A percentile compares a stretch with the other conserved stretches of the same genome.
These are phyloP conservation scores for Alternaria infectoria DNA, from an alignment of 2,329 filamentous ascomycete genomes.

Conservation along the genomic window DNA sequence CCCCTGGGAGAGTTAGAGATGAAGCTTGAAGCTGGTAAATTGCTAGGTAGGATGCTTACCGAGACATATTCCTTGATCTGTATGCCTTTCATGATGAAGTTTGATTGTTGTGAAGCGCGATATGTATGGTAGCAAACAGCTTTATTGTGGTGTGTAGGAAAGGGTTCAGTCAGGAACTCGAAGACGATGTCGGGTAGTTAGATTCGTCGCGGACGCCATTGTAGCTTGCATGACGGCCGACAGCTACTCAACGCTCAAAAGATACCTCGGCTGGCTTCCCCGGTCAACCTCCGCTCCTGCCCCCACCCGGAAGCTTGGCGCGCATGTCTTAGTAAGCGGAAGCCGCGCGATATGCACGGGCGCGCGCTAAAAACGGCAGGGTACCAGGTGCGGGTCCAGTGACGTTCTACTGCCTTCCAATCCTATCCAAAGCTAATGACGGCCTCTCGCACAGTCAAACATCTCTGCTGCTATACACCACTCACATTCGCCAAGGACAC, in stretches of 20 bases:
- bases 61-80: constrained; percentile 77
- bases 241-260: constrained; percentile 3
- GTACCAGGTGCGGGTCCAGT: constrained; percentile 14
- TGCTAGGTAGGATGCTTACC: constrained; percentile 52
- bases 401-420: constrained; percentile 42
- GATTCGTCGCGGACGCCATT: not conserved
- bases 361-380: constrained; percentile 22
- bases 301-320: constrained; percentile 3
- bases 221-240: not conserved
- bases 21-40: not conserved
- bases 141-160: no score
- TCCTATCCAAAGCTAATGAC: constrained; percentile 20
- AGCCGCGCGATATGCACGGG: constrained; percentile 7
- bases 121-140: not conserved
- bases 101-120: not conserved
- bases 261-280: constrained; percentile 16
- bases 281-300: constrained; percentile 1
- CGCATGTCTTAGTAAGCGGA: constrained; percentile 4
- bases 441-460: constrained; percentile 5
- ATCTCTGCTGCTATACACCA: constrained; percentile 11
- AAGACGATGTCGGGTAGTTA: not conserved
- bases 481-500: not conserved
- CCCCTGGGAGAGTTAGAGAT: constrained; percentile 58
- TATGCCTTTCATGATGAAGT: constrained; percentile 70
- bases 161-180: not conserved